A percentile compares a stretch with the other conserved stretches of the same genome.
phyloP scores from a whole-genome alignment of 176 grass and related monocot genomes.

The Calamus simplicifolius region DNA sequence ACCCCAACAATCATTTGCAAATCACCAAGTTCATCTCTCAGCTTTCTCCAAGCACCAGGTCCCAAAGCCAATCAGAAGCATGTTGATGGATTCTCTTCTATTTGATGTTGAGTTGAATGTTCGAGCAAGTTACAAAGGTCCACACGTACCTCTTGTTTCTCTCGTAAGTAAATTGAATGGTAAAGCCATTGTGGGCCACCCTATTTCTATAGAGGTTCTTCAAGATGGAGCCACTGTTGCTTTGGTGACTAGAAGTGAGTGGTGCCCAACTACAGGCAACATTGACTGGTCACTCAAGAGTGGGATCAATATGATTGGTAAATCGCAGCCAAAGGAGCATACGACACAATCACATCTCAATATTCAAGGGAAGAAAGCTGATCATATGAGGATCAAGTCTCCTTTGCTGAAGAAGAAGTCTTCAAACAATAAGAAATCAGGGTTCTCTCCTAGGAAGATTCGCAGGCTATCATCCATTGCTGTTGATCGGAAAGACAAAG shows the following conservation, averaged over 20 bases:
- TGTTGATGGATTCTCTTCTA: conserved; percentile 26
- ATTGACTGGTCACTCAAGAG: conserved; percentile 39
- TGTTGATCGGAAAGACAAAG: conserved; percentile 24
- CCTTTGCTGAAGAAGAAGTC: conserved; percentile 15
- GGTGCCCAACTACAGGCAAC: conserved; percentile 28
- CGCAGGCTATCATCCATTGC: conserved; percentile 74
- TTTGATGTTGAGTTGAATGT: conserved; percentile 77
- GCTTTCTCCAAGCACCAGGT: conserved; percentile 25
- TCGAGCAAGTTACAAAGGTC: conserved; percentile 61
- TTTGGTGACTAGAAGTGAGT: conserved; percentile 25
- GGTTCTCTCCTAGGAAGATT: conserved; percentile 81
- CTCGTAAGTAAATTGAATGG: conserved; percentile 91
- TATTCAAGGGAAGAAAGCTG: conserved; percentile 20
- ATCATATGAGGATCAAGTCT: conserved; percentile 42
- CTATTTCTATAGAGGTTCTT: conserved; percentile 53
- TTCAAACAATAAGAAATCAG: conserved; percentile 53
- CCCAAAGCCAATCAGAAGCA: conserved; percentile 52
- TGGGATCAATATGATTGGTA: conserved; percentile 8
- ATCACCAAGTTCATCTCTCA: conserved; percentile 22
- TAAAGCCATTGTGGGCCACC: conserved; percentile 78
- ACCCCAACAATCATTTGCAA: conserved; percentile 29
- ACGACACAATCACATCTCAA: conserved; percentile 1
- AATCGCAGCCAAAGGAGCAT: conserved; percentile 19
- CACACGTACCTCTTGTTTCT: conserved; percentile 72
- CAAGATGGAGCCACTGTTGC: conserved; percentile 37